These are phyloP conservation scores for Acarospora socialis DNA, from an alignment of 2,329 filamentous ascomycete genomes.

Conservation along the genomic window DNA sequence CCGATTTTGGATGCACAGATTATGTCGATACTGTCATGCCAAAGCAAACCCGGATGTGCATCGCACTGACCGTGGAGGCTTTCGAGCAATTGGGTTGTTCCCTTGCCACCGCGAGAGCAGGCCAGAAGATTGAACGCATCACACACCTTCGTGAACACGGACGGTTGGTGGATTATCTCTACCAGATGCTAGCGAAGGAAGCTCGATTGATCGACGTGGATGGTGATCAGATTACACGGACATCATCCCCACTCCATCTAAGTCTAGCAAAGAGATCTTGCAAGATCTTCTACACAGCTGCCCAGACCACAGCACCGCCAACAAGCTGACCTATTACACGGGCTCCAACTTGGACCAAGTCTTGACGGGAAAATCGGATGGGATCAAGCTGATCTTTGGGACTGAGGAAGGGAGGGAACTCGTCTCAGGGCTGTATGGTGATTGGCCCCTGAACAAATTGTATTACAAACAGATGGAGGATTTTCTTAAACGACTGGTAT, in stretches of 20 bases:
- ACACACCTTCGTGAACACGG: constrained; percentile 17
- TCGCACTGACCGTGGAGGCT: constrained; percentile 20
- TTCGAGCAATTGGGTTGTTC: constrained; percentile 22
- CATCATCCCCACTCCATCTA: constrained; percentile 15
- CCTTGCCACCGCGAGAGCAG: constrained; percentile 14
- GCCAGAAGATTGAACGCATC: constrained; percentile 18
- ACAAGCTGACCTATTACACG: constrained; percentile 12
- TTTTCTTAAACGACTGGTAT: constrained; percentile 17
- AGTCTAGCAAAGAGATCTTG: constrained; percentile 16
- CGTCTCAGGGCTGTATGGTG: constrained; percentile 23
- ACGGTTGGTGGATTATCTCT: constrained; percentile 22
- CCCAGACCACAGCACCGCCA: constrained; percentile 18
- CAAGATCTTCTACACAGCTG: constrained; percentile 17
- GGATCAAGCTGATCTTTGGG: constrained; percentile 28
- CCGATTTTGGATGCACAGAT: constrained; percentile 15
- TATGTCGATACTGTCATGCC: constrained; percentile 19
- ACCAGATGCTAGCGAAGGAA: constrained; percentile 21
- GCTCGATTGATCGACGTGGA: constrained; percentile 20
- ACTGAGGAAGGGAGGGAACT: constrained; percentile 23
- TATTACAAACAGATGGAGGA: constrained; percentile 23
- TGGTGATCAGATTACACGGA: constrained; percentile 18
- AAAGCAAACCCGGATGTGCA: constrained; percentile 15
- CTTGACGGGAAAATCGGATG: constrained; percentile 16
- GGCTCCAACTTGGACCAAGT: constrained; percentile 1
- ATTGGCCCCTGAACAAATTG: constrained; percentile 24